These are phyloP conservation scores for Ganoderma boninense DNA, from an alignment of 1,284 basidiomycete species.

Conservation along the genomic window DNA sequence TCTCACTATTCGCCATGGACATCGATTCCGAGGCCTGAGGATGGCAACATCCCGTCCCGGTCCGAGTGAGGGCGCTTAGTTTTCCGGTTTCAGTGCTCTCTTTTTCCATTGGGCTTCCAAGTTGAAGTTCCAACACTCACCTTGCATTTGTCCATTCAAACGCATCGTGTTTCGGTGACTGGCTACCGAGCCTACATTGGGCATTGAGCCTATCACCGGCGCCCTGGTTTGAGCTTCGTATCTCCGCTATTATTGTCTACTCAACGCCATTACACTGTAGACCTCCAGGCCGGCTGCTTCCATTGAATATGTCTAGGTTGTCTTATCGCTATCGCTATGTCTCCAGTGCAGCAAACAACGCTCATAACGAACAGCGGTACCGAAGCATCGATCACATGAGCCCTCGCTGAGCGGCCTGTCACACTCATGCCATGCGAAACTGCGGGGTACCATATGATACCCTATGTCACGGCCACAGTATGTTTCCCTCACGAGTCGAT, in stretches of 20 bases:
- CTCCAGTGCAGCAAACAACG: background rate
- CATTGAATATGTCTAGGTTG: background rate
- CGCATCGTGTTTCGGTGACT: background rate
- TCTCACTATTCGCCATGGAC: no score
- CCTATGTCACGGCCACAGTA: background rate
- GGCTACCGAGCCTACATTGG: background rate
- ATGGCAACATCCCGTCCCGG: background rate
- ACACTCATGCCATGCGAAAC: no score
- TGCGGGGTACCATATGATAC: background rate
- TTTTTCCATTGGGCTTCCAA: no score
- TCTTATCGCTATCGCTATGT: background rate
- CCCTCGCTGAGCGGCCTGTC: background rate
- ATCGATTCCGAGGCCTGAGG: no score
- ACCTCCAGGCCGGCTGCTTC: background rate
- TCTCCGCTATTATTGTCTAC: background rate
- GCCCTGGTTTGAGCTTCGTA: background rate
- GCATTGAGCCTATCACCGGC: background rate
- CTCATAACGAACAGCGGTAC: background rate
- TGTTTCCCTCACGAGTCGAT: background rate
- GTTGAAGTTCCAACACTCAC: background rate
- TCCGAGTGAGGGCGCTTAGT: background rate
- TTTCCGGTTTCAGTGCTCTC: background rate
- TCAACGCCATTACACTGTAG: background rate
- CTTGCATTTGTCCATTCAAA: background rate
- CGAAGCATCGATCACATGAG: background rate